Base-by-base conservation (phyloP, 2,329 filamentous ascomycete species). In the Teratosphaeria epicoccoides region DNA sequence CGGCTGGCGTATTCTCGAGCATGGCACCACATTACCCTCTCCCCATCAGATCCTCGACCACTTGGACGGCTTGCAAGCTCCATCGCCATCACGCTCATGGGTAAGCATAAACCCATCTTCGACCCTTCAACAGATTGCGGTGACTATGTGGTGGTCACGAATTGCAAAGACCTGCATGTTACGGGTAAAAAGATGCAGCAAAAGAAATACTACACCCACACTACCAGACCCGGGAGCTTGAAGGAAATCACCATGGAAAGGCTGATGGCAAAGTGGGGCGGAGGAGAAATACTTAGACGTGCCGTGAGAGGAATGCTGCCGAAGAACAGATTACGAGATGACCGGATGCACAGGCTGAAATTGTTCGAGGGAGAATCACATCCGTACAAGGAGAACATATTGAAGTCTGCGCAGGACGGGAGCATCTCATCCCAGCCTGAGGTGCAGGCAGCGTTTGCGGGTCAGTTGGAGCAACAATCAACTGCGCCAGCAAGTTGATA, bases 61-160 rank as follows among this genome's bases (percentile, higher is more conserved):
- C 84, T 96, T 40, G 91, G 91, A 61, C 88, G 91, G 43, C 79
- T 96, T 49, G 91, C 91, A 55, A 88, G 85, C 49, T 83, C 85
- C 57, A 95, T 96, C 70, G 91, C 90, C 56, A 76, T 84, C 50
- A 77, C 88, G 55, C 82, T 96, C 49, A 96, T 97, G 90, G 93
- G 93, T 73, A 98, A 98, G 78, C 86, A 98, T 79, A 98, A 98
- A 75, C 93, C 93, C 22, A 95, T 93, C 70, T 98, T 83, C 75
- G 88, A 97, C 73, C 93, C 93, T 1, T 95, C 89, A 22, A 96
- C 90, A 55, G 93, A 98, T 77, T 97, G 93, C 78, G 93, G 93
- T 62, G 93, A 98, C 81, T 98, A 98, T 71, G 90, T 98, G 11
- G 91, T 98, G 1, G 53, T 93, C 49, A 88, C 88, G 33, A 84